A percentile compares a stretch with the other conserved stretches of the same genome.
These are phyloP conservation scores for Bothriochloa decipiens DNA, from an alignment of 176 grass and related monocot species.

Conservation along the genomic window DNA sequence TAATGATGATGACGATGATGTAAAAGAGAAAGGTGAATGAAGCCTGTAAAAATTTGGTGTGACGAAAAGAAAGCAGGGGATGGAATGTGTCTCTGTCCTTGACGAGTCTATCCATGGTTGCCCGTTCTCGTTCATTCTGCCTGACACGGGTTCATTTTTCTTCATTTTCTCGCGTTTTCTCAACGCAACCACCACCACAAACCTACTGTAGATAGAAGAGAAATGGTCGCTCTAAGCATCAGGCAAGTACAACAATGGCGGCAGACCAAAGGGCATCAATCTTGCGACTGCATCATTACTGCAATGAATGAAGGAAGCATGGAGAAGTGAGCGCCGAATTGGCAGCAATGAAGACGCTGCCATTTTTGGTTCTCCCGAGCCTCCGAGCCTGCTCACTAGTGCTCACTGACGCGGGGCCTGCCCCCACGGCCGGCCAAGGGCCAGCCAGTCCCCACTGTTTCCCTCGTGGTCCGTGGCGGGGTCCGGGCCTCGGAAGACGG, in stretches of 20 bases:
- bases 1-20: constrained; percentile 32
- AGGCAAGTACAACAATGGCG: not conserved
- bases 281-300: not conserved
- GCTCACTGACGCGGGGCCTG: no score
- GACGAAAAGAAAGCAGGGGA: not conserved
- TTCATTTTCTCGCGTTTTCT: constrained; percentile 15
- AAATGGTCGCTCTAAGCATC: not conserved
- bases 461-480: not conserved
- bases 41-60: constrained; percentile 26
- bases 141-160: not conserved
- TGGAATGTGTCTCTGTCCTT: not conserved
- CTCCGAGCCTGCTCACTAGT: no score
- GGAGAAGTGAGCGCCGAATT: not conserved
- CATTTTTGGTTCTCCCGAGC: constrained; percentile 5
- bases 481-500: no score
- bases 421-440: no score
- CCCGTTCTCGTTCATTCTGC: not conserved
- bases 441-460: not conserved
- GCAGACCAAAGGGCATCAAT: not conserved
- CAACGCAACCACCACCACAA: not conserved
- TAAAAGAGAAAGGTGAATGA: not conserved
- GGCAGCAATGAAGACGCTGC: constrained; percentile 18
- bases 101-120: not conserved
- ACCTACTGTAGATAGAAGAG: no score
- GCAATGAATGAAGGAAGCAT: constrained; percentile 1